These are phyloP conservation scores for Pyrenophora seminiperda DNA, from an alignment of 2,329 filamentous ascomycete species.

Conservation along the genomic window DNA sequence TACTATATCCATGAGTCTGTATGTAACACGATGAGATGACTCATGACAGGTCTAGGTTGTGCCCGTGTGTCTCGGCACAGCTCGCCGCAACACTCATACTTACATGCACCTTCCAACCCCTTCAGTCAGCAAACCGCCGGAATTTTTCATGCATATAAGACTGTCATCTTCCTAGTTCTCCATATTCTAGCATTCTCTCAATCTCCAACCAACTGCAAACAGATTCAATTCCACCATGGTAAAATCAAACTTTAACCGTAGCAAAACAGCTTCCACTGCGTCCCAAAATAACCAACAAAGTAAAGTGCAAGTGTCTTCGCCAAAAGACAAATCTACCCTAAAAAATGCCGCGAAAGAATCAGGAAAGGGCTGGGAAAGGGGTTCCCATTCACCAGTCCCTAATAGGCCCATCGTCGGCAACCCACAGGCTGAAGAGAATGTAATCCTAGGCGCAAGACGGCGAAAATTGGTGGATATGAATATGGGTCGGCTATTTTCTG, in stretches of 20 bases:
- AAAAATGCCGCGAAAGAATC: background rate
- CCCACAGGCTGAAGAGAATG: background rate
- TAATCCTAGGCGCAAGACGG: background rate
- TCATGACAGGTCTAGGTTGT: background rate
- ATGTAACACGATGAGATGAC: background rate
- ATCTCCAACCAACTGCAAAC: background rate
- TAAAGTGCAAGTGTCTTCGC: background rate
- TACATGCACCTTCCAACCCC: background rate
- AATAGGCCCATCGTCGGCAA: background rate
- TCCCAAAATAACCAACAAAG: background rate
- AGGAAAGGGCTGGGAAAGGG: background rate
- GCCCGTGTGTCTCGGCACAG: background rate
- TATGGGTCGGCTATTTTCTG: too few relatives aligned
- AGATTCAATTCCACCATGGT: background rate
- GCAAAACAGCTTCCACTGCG: background rate
- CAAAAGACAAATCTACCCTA: background rate
- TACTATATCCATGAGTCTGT: background rate
- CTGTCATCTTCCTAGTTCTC: background rate
- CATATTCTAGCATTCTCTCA: background rate
- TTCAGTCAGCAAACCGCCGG: background rate
- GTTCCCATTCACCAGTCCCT: background rate
- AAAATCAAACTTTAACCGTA: background rate
- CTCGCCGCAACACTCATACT: slow-evolving; percentile 2
- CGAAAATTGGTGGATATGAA: background rate
- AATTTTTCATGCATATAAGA: background rate